Percentiles rank a stretch among this genome's conserved stretches.
Evolutionary conservation across 805 yeast species (phyloP).

Genomic region (Pichia californica): DNA sequence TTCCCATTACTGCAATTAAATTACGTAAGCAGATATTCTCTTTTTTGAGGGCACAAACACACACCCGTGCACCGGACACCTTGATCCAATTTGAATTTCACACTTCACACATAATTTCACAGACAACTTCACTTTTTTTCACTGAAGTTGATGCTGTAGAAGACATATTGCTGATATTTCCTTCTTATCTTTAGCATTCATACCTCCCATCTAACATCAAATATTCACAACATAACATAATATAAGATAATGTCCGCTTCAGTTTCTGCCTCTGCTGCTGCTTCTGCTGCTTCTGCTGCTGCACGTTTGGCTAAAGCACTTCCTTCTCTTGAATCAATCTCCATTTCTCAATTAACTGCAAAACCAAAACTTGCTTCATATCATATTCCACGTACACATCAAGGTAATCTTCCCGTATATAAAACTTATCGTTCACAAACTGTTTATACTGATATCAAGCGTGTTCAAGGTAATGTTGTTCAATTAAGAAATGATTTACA

Average conservation of each 20-base stretch:
- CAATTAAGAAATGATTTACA: constrained; percentile 64
- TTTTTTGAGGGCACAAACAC: too few relatives aligned
- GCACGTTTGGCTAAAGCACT: constrained; percentile 17
- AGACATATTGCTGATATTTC: too few relatives aligned
- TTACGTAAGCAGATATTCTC: too few relatives aligned
- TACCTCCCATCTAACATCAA: too few relatives aligned
- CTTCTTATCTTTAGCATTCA: too few relatives aligned
- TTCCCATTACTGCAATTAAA: too few relatives aligned
- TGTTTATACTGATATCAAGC: constrained; percentile 66
- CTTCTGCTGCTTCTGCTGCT: constrained; percentile 8
- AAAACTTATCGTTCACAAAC: constrained; percentile 56
- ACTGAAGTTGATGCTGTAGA: too few relatives aligned
- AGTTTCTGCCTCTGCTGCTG: constrained; percentile 5
- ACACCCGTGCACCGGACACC: too few relatives aligned
- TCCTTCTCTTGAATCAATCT: constrained; percentile 23
- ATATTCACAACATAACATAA: too few relatives aligned
- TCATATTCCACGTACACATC: constrained; percentile 42
- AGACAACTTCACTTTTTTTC: too few relatives aligned
- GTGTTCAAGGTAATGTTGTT: constrained; percentile 59
- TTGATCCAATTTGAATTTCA: too few relatives aligned
- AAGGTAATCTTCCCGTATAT: constrained; percentile 79
- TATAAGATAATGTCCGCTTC: constrained; percentile 9
- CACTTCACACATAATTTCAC: too few relatives aligned
- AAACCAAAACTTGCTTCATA: constrained; percentile 36
- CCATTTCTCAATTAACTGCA: constrained; percentile 20